Evolutionary conservation across 2,329 filamentous ascomycete genomes (phyloP).

Genomic region (Penicillium expansum): DNA sequence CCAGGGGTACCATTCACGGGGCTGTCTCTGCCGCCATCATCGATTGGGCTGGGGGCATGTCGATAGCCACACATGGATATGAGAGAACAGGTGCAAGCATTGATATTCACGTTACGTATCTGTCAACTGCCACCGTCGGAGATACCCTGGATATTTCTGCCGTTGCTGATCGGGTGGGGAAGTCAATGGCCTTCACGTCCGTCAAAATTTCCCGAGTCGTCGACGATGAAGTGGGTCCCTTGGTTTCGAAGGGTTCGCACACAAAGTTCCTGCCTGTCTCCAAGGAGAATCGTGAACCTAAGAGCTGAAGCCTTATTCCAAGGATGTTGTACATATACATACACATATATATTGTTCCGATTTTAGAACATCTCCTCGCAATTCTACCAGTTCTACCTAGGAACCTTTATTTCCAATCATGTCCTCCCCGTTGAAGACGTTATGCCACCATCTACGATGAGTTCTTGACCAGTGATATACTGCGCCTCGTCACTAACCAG

Average conservation of each 20-base stretch:
- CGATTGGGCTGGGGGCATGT: constrained; percentile 10
- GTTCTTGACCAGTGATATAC: constrained; percentile 37
- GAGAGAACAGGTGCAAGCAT: constrained; percentile 10
- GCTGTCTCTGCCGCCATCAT: constrained; percentile 9
- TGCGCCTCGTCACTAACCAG: constrained; percentile 28
- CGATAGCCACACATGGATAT: constrained; percentile 9
- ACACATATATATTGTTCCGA: too few relatives aligned
- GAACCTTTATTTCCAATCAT: neutral
- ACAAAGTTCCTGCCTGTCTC: constrained; percentile 12
- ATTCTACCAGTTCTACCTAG: neutral
- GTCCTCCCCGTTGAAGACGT: constrained; percentile 23
- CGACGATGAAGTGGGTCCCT: constrained; percentile 5
- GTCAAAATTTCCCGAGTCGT: constrained; percentile 4
- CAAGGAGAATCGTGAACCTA: constrained; percentile 3
- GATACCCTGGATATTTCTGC: constrained; percentile 6
- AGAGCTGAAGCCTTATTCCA: neutral
- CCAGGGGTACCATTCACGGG: constrained; percentile 8
- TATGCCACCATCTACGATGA: constrained; percentile 40
- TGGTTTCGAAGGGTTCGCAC: constrained; percentile 9
- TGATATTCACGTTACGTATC: constrained; percentile 8
- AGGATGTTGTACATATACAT: neutral
- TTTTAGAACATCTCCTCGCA: neutral
- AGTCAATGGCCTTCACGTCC: constrained; percentile 10
- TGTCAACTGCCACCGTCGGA: constrained; percentile 5
- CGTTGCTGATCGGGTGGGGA: constrained; percentile 6